Conservation (phyloP, 2,329 filamentous ascomycete genomes). For the Aspergillus tanneri region DNA sequence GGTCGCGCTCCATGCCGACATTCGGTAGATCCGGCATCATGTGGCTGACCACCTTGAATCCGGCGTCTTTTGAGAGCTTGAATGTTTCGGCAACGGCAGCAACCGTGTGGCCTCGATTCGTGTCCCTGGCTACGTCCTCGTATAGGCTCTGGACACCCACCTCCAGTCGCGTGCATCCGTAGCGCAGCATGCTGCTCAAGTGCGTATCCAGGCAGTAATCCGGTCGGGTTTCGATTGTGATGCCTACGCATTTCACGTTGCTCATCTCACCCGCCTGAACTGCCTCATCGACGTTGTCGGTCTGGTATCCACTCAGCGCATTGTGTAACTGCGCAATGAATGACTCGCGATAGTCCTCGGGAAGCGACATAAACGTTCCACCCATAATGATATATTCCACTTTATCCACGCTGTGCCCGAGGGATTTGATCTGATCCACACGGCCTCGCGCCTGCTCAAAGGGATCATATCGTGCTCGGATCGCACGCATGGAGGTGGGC, state of each 20-base stretch:
- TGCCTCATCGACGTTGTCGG: conserved; percentile 89
- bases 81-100: conserved; percentile 95
- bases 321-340: conserved; percentile 98
- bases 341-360: conserved; percentile 82
- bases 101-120: conserved; percentile 94
- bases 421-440: conserved; percentile 92
- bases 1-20: conserved; percentile 95
- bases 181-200: conserved; percentile 92
- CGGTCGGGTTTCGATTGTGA: conserved; percentile 95
- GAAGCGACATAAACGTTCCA: conserved; percentile 96
- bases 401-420: conserved; percentile 97
- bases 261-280: conserved; percentile 94
- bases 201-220: conserved; percentile 98
- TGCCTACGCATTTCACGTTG: conserved; percentile 95
- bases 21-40: conserved; percentile 99
- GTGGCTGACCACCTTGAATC: conserved; percentile 97
- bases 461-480: conserved; percentile 92
- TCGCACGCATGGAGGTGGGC: conserved; percentile 96
- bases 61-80: conserved; percentile 93
- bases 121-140: conserved; percentile 97
- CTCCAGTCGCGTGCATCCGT: conserved; percentile 91
- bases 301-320: conserved; percentile 92
- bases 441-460: conserved; percentile 95
- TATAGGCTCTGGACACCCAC: conserved; percentile 96
- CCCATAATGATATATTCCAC: conserved; percentile 99